Conservation (phyloP, 2,329 filamentous ascomycete genomes). For the Aspergillus candidus region DNA sequence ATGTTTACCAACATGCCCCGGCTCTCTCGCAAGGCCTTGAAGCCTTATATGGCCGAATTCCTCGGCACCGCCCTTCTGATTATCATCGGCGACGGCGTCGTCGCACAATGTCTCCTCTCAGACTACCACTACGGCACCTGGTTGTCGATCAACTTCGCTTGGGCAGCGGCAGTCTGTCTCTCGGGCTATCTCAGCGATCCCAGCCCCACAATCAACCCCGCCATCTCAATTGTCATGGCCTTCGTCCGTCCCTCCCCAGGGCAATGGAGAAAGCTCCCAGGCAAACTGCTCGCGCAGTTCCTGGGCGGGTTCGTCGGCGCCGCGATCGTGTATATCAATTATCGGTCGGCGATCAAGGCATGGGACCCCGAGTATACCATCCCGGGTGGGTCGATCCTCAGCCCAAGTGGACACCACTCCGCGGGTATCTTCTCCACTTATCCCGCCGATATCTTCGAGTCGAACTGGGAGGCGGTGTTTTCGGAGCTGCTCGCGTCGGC, state of each 20-base stretch:
- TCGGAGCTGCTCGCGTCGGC: slow-evolving; percentile 23
- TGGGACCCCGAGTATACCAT: slow-evolving; percentile 30
- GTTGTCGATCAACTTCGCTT: slow-evolving; percentile 30
- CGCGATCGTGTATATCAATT: slow-evolving; percentile 26
- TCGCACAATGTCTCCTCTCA: slow-evolving; percentile 27
- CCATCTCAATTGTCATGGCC: slow-evolving; percentile 20
- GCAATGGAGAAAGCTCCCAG: slow-evolving; percentile 25
- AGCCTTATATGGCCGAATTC: slow-evolving; percentile 26
- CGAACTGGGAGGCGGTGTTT: slow-evolving; percentile 29
- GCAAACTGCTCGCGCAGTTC: slow-evolving; percentile 24
- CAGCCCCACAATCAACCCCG: slow-evolving; percentile 25
- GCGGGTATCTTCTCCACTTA: slow-evolving; percentile 27
- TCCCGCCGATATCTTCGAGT: slow-evolving; percentile 18
- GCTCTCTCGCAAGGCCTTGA: slow-evolving; percentile 15
- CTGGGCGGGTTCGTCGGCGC: slow-evolving; percentile 27
- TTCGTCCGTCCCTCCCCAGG: slow-evolving; percentile 22
- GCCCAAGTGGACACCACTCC: slow-evolving; percentile 23
- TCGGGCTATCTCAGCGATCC: slow-evolving; percentile 24
- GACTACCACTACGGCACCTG: slow-evolving; percentile 30
- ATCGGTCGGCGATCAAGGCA: slow-evolving; percentile 24
- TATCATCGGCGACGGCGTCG: slow-evolving; percentile 28
- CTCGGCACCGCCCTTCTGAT: slow-evolving; percentile 28
- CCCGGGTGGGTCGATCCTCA: slow-evolving; percentile 24
- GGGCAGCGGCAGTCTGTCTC: slow-evolving; percentile 25
- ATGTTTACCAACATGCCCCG: slow-evolving; percentile 8